A percentile compares a stretch with the other conserved stretches of the same genome.
Evolutionary conservation across 2,329 filamentous ascomycete species (phyloP).

Genomic region (Ramichloridium luteum): DNA sequence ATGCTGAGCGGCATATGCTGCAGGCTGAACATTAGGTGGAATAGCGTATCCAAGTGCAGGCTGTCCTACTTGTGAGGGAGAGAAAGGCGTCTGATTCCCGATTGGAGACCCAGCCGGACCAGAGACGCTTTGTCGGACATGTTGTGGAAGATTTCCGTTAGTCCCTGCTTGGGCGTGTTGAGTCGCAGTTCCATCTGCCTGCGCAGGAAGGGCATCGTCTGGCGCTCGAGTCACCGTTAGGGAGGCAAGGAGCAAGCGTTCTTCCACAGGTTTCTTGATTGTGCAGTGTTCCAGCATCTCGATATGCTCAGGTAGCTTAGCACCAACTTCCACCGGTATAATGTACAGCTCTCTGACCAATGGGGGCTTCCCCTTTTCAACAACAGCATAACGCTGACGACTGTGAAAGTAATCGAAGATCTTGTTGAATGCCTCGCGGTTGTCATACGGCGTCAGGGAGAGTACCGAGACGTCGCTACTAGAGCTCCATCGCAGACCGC

Average conservation of each 20-base stretch:
- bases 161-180: conserved; percentile 8
- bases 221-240: conserved; percentile 65
- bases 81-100: conserved; percentile 28
- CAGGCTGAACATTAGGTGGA: too few relatives aligned
- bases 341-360: conserved; percentile 86
- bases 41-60: too few relatives aligned
- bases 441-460: conserved; percentile 51
- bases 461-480: conserved; percentile 77
- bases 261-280: conserved; percentile 57
- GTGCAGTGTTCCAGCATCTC: conserved; percentile 76
- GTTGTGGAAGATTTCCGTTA: conserved; percentile 13
- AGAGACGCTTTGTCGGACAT: conserved; percentile 14
- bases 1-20: too few relatives aligned
- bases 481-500: conserved; percentile 68
- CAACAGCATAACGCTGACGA: conserved; percentile 75
- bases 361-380: conserved; percentile 46
- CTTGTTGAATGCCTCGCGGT: conserved; percentile 53
- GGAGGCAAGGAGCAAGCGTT: conserved; percentile 69
- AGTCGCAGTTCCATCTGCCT: conserved; percentile 1
- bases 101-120: conserved; percentile 24
- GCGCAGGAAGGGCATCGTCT: conserved; percentile 24
- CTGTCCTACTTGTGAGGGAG: conserved; percentile 28
- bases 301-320: conserved; percentile 68
- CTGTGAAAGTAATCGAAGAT: conserved; percentile 80
- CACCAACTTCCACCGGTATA: conserved; percentile 66